Evolutionary conservation across 352 stramenopile species (phyloP), one percentile per base, ranked within the genome.

Genomic region (Pythium oligandrum): DNA sequence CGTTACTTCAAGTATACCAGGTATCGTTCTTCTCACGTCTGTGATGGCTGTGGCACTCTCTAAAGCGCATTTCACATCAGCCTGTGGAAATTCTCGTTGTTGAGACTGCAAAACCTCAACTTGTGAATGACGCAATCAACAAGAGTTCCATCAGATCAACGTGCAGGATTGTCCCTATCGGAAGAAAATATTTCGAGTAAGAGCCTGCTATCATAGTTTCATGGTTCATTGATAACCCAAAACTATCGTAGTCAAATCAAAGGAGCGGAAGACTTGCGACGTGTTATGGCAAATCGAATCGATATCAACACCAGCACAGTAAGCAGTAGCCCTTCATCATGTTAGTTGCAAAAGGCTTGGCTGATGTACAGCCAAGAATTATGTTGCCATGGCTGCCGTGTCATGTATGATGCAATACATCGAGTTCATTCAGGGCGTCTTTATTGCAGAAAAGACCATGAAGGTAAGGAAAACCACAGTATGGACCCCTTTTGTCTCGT

Each of bases 201-300:
- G 75, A 61, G 4, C 5, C 17, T n/a, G n/a, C n/a, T n/a, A n/a
- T n/a, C n/a, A n/a, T n/a, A n/a, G n/a, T n/a, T n/a, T n/a, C n/a
- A n/a, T n/a, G n/a, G n/a, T n/a, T n/a, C n/a, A n/a, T n/a, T n/a
- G n/a, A n/a, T n/a, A n/a, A n/a, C n/a, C n/a, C n/a, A n/a, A n/a
- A n/a, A n/a, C n/a, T n/a, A n/a, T n/a, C n/a, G n/a, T 33, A 95
- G 84, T 56, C 84, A 95, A 57, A 89, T 79, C 6, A 88, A 89
- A 71, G 84, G 84, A 48, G 77, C 75, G 11, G 82, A 92, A 56
- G 82, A 95, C 59, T 61, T 95, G 36, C 93, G 91, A 58, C 68
- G 84, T 30, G 66, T 95, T 33, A 85, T 90, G 60, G 64, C 78
- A 38, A 93, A 95, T 52, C 83, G 71, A n/a, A 68, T 90, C 17